Evolutionary conservation across 441 rosid species (phyloP), one percentile per base, ranked within the genome.

Genomic region (Eutrema salsugineum): DNA sequence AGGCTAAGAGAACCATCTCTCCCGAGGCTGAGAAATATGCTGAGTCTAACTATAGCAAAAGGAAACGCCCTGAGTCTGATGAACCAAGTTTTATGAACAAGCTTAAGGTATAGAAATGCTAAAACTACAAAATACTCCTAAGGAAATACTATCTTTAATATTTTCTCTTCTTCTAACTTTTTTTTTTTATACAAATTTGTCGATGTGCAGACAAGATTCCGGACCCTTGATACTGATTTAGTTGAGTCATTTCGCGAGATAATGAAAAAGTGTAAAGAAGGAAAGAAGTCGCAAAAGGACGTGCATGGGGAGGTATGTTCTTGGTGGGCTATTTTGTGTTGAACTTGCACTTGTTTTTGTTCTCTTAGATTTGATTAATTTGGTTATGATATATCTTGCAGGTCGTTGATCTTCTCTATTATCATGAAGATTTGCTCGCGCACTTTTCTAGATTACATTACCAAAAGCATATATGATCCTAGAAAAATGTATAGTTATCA

Each of bases 81-180:
- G 86, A 81, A 81, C 92, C 87, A 63, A 84, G 73, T 74, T 92
- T 92, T 84, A 89, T 94, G 62, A 87, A 89, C 88, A 92, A 88
- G 77, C 88, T 94, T 78, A 88, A 90, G 98, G 99, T 94, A 80
- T 57, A 74, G 0, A 28, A 35, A 55, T 16, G 61, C 28, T 38
- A 11, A 24, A 32, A 8, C 14, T 2, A 16, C 19, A 24, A 63
- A 12, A 12, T 20, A 48, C 2, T 14, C 46, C 7, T 32, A 53
- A 17, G 6, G 8, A 42, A 40, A 60, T 24, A 53, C 40, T n/a
- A 38, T 11, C n/a, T 33, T 50, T 36, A 27, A 38, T 51, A 11
- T 10, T 3, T 35, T 8, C 8, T n/a, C 8, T 58, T 63, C 27
- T 44, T 14, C 14, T 54, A 56, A 75, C 56, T 50, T 9, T 28